Conservation (phyloP, 345 rosid genomes). For the Ceriops tagal region DNA sequence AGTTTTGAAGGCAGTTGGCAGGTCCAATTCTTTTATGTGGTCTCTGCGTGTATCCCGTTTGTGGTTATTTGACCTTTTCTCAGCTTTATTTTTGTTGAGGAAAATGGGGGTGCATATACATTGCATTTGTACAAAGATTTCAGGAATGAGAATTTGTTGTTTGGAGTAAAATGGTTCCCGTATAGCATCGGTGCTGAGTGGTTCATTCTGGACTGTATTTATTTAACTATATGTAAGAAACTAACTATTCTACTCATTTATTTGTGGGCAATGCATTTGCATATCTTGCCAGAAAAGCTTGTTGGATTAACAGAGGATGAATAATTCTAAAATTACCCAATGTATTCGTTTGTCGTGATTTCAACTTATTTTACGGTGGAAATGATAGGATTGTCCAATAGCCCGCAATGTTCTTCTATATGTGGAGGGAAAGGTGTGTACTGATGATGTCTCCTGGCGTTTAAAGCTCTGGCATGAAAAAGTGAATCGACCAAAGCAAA, state of each 20-base stretch:
- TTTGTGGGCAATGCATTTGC: too few relatives aligned
- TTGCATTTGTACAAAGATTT: conserved; percentile 23
- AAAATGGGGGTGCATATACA: conserved; percentile 26
- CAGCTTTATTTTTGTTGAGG: conserved; percentile 7
- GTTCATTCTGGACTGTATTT: not conserved
- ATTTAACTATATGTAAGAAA: too few relatives aligned
- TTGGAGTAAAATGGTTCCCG: not conserved
- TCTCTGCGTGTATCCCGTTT: conserved; percentile 27
- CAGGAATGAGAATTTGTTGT: conserved; percentile 23
- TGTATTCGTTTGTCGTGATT: not conserved
- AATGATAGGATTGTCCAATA: not conserved
- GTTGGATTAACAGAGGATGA: not conserved
- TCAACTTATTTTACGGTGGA: not conserved
- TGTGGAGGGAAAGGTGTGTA: too few relatives aligned
- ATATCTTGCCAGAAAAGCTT: too few relatives aligned
- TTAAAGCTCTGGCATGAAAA: too few relatives aligned
- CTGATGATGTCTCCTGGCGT: too few relatives aligned
- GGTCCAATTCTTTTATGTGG: conserved; percentile 32
- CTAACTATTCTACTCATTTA: too few relatives aligned
- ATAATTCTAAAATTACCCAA: not conserved
- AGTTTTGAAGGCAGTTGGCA: conserved; percentile 28
- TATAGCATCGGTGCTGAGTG: not conserved
- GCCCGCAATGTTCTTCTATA: too few relatives aligned
- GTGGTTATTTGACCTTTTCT: conserved; percentile 19
- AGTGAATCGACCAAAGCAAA: too few relatives aligned